A percentile compares a stretch with the other conserved stretches of the same genome.
Conservation (phyloP, 371 early-diverging fungal genomes). For the Funneliformis caledonium region DNA sequence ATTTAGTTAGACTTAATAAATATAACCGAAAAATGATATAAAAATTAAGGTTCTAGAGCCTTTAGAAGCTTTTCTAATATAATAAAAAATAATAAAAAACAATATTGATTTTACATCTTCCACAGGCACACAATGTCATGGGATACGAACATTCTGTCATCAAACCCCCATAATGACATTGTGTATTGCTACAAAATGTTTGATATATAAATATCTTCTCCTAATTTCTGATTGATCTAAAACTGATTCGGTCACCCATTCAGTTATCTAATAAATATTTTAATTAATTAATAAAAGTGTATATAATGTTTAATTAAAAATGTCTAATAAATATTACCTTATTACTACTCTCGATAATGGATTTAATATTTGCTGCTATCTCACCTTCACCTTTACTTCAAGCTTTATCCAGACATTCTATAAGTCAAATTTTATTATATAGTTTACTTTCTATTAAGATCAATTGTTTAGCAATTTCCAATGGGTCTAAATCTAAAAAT, state of each 20-base stretch:
- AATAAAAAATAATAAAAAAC: too few relatives aligned
- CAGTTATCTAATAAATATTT: slow-evolving; percentile 60
- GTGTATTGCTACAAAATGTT: too few relatives aligned
- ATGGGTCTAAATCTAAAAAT: slow-evolving; percentile 85
- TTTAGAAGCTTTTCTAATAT: too few relatives aligned
- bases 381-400: slow-evolving; percentile 70
- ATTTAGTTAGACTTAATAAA: too few relatives aligned
- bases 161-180: too few relatives aligned
- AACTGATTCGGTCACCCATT: slow-evolving; percentile 88
- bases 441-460: slow-evolving; percentile 83
- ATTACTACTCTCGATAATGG: slow-evolving; percentile 73
- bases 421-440: slow-evolving; percentile 80
- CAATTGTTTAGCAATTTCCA: too few relatives aligned
- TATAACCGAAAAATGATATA: too few relatives aligned
- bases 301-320: background rate
- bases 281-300: background rate
- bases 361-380: slow-evolving; percentile 69
- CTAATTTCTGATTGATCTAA: slow-evolving; percentile 79
- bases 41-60: too few relatives aligned
- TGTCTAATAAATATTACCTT: slow-evolving; percentile 44
- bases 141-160: too few relatives aligned
- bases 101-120: too few relatives aligned
- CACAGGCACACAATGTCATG: too few relatives aligned
- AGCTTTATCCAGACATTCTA: slow-evolving; percentile 88
- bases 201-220: slow-evolving; percentile 69